Conservation (phyloP, 306 rosid genomes). For the Sophora flavescens region DNA sequence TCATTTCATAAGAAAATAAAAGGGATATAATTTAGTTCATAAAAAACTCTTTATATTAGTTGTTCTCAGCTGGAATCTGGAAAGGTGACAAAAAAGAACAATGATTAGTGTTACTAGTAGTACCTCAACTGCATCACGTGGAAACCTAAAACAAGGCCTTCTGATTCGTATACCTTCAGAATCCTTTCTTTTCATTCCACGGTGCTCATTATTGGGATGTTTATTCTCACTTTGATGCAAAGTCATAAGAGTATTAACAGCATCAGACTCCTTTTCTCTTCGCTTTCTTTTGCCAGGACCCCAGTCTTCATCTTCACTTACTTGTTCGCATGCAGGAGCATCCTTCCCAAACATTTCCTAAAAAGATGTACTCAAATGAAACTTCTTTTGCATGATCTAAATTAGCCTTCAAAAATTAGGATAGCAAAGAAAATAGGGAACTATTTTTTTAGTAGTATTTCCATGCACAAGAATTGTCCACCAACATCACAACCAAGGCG, state of each 20-base stretch:
- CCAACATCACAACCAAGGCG: conserved; percentile 1
- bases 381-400: conserved; percentile 26
- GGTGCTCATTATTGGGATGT: conserved; percentile 44
- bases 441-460: conserved; percentile 7
- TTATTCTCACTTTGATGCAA: conserved; percentile 72
- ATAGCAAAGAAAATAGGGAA: background rate
- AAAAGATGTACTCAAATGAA: conserved; percentile 28
- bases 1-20: conserved; percentile 46
- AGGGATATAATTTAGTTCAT: conserved; percentile 25
- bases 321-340: conserved; percentile 68
- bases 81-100: background rate
- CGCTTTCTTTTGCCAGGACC: conserved; percentile 80
- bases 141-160: conserved; percentile 75
- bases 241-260: conserved; percentile 83
- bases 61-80: conserved; percentile 15
- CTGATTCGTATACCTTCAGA: conserved; percentile 49
- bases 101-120: conserved; percentile 22
- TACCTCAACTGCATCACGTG: conserved; percentile 82
- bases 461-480: conserved; percentile 12
- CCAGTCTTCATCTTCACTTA: conserved; percentile 96
- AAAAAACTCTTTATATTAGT: conserved; percentile 1
- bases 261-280: conserved; percentile 84
- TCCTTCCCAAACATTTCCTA: conserved; percentile 98
- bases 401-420: background rate
- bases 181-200: conserved; percentile 34